Percentiles rank a stretch among this genome's conserved stretches.
These are phyloP conservation scores for Prorocentrum cordatum DNA, from an alignment of 169 alveolate genomes.

Conservation along the genomic window DNA sequence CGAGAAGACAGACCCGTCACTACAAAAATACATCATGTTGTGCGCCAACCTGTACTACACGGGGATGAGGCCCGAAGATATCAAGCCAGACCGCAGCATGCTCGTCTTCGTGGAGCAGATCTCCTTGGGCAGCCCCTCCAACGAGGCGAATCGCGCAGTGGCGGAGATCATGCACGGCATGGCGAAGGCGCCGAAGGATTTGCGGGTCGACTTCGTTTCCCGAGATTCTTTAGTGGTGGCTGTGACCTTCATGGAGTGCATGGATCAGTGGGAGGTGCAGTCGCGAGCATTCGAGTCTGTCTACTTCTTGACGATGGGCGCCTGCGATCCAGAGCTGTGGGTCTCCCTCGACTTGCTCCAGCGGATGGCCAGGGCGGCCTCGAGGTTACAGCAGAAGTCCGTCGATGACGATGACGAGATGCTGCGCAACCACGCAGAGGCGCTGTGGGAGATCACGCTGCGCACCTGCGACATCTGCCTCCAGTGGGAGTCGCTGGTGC, in stretches of 20 bases:
- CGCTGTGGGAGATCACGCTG: conserved; percentile 47
- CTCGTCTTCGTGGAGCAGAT: neutral
- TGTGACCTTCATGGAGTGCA: neutral
- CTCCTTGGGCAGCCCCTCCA: neutral
- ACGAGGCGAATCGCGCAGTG: neutral
- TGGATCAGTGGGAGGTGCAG: neutral
- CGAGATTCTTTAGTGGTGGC: neutral
- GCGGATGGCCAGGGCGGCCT: neutral
- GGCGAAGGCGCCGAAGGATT: too few relatives aligned
- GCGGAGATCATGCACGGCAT: neutral
- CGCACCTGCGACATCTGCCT: conserved; percentile 24
- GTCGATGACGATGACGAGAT: neutral
- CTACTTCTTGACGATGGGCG: conserved; percentile 58
- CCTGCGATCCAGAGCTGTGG: conserved; percentile 52
- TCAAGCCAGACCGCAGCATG: conserved; percentile 48
- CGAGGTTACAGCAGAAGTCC: neutral
- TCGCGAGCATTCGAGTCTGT: neutral
- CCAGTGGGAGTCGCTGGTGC: too few relatives aligned
- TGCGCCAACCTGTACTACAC: conserved; percentile 52
- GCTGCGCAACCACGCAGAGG: conserved; percentile 9
- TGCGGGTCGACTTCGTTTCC: neutral
- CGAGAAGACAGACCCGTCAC: conserved; percentile 48
- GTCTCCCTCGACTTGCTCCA: neutral
- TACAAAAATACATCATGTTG: conserved; percentile 54
- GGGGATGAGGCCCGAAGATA: conserved; percentile 24